These are phyloP conservation scores for Phytophthora aleatoria DNA, from an alignment of 352 stramenopile genomes.

Conservation along the genomic window DNA sequence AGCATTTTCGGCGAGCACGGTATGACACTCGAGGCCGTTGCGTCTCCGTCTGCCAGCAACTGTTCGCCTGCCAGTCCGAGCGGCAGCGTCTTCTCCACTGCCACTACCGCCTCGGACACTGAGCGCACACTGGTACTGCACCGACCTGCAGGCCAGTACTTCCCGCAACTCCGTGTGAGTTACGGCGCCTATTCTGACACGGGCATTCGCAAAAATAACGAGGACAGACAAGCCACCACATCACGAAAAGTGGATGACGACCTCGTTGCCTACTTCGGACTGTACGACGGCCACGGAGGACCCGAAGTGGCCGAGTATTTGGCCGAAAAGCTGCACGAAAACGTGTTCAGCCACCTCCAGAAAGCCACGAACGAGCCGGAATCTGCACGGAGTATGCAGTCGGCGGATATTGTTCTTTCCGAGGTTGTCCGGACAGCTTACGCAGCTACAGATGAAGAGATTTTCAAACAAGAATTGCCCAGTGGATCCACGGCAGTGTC, in stretches of 20 bases:
- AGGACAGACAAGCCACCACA: conserved; percentile 67
- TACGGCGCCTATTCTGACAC: conserved; percentile 80
- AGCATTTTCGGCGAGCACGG: conserved; percentile 85
- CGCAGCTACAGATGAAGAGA: conserved; percentile 66
- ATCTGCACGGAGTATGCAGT: conserved; percentile 27
- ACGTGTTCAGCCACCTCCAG: conserved; percentile 60
- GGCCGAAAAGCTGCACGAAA: conserved; percentile 56
- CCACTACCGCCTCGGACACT: conserved; percentile 74
- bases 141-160: conserved; percentile 54
- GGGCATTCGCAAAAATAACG: conserved; percentile 74
- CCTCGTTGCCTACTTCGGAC: conserved; percentile 77
- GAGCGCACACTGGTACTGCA: conserved; percentile 69
- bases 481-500: conserved; percentile 77
- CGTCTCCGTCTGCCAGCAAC: conserved; percentile 32
- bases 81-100: conserved; percentile 75
- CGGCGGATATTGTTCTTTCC: conserved; percentile 28
- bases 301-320: conserved; percentile 72
- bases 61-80: conserved; percentile 59
- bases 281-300: conserved; percentile 86
- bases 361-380: conserved; percentile 34
- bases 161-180: conserved; percentile 55
- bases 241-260: conserved; percentile 60
- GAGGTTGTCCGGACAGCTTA: conserved; percentile 54
- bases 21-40: conserved; percentile 60
- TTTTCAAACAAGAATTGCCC: conserved; percentile 72